A percentile compares a stretch with the other conserved stretches of the same genome.
Evolutionary conservation across 257 asterid genomes (phyloP).

Genomic region (Forsythia suspensa): DNA sequence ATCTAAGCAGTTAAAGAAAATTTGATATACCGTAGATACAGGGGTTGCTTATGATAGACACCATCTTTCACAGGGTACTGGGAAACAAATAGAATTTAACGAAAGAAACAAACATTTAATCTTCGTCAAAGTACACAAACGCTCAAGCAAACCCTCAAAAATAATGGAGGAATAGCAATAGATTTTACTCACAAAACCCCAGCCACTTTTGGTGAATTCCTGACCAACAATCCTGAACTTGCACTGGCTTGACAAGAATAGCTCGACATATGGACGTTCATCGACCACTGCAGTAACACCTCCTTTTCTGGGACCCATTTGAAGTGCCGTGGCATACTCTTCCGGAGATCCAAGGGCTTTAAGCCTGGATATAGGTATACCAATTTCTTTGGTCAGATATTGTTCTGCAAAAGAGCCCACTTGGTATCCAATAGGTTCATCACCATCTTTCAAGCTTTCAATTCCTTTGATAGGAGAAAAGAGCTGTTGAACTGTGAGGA

Average conservation of each 20-base stretch:
- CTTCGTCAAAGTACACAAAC: too few species aligned
- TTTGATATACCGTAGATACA: too few species aligned
- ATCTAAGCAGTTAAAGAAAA: too few species aligned
- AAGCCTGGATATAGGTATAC: slow-evolving; percentile 57
- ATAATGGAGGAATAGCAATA: not conserved
- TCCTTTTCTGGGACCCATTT: slow-evolving; percentile 49
- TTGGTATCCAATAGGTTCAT: slow-evolving; percentile 65
- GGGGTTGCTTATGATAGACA: too few species aligned
- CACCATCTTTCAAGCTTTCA: slow-evolving; percentile 45
- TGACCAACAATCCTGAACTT: slow-evolving; percentile 58
- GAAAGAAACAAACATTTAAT: not conserved
- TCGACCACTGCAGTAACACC: slow-evolving; percentile 77
- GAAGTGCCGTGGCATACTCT: slow-evolving; percentile 50
- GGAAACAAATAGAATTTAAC: not conserved
- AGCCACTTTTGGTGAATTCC: slow-evolving; percentile 60
- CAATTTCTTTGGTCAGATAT: slow-evolving; percentile 50
- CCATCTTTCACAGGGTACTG: not conserved
- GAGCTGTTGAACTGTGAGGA: slow-evolving; percentile 65
- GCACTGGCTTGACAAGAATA: slow-evolving; percentile 51
- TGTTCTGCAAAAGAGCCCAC: slow-evolving; percentile 63
- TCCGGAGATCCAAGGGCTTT: slow-evolving; percentile 53
- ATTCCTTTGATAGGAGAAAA: slow-evolving; percentile 59
- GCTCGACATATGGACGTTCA: slow-evolving; percentile 58
- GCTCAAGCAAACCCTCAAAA: not conserved
- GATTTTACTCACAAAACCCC: slow-evolving; percentile 71